Evolutionary conservation across 1,139 yeast genomes (phyloP), one percentile per base, ranked within the genome.

Genomic region (Geotrichum fermentans): DNA sequence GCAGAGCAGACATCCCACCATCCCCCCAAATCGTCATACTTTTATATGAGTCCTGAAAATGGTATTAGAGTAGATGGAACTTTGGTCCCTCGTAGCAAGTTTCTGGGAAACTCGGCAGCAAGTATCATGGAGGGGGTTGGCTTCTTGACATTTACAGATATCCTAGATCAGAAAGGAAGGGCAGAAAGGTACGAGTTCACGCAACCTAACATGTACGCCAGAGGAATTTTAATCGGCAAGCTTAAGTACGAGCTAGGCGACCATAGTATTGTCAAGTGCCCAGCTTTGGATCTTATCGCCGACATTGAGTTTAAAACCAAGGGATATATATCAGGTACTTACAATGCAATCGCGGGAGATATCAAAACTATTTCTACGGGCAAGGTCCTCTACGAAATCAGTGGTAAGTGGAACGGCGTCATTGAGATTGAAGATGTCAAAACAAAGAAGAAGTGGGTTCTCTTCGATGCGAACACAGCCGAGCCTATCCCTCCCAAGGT

Each of bases 1-100:
- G 75, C 97, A 0, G 98, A 92, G 66, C 98, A 92, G 66, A 88
- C 96, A 0, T 86, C 96, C 18, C 98, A 92, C 62, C 98, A 92
- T 64, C 98, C 98, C 14, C 98, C 98, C 7, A 85, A 92, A 64
- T 87, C 97, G 0, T 84, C 96, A 0, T 92, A 92, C 67, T 92
- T 90, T 61, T 92, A 88, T 65, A 71, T 83, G 66, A 76, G 87
- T 40, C 98, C 98, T 0, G 85, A 82, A 52, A 78, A 77, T 55
- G 79, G 80, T 58, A 86, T 92, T 51, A 79, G 92, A 56, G 89
- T 84, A 14, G 98, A 92, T 63, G 98, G 98, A 34, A 77, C 85
- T 2, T 79, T 90, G 32, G 74, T 88, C 42, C 98, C 98, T n/a
- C 82, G 78, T 61, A 88, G 97, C 1, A 79, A 79, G 62, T 94